Evolutionary conservation across 371 early-diverging fungal species (phyloP).

Genomic region (Rhizopus delemar): DNA sequence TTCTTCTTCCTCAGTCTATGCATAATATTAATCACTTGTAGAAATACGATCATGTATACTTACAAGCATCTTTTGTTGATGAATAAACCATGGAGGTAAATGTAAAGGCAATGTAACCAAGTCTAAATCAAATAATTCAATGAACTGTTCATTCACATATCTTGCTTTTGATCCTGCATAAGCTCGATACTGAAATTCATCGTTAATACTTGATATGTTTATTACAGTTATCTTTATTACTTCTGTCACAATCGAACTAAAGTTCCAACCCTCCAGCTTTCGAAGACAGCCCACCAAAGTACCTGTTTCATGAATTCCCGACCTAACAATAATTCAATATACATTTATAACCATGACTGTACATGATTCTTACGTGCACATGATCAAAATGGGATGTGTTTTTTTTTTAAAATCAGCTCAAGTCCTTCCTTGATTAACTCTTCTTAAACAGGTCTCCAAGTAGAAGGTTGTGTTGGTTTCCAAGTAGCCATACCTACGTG

Average conservation of each 20-base stretch:
- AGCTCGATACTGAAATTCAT: conserved; percentile 73
- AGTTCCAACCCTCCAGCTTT: conserved; percentile 93
- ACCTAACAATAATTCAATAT: conserved; percentile 28
- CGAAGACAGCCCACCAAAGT: conserved; percentile 91
- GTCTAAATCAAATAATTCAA: conserved; percentile 93
- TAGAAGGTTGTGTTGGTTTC: conserved; percentile 53
- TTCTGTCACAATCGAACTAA: conserved; percentile 92
- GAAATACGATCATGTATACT: background rate
- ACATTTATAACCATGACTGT: background rate
- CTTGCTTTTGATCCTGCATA: conserved; percentile 88
- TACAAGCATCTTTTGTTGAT: conserved; percentile 52
- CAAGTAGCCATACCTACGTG: conserved; percentile 71
- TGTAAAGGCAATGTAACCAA: conserved; percentile 79
- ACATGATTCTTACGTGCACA: conserved; percentile 76
- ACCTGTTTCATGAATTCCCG: conserved; percentile 80
- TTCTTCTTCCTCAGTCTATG: conserved; percentile 26
- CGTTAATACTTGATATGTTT: background rate
- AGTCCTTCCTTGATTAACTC: conserved; percentile 92
- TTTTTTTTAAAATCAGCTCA: conserved; percentile 82
- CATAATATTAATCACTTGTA: background rate
- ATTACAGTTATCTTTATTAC: conserved; percentile 62
- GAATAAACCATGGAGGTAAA: conserved; percentile 79
- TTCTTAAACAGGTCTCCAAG: conserved; percentile 92
- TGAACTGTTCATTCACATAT: conserved; percentile 90
- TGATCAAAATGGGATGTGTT: conserved; percentile 86